Conservation (phyloP, 345 rosid species). For the Barbarea vulgaris region DNA sequence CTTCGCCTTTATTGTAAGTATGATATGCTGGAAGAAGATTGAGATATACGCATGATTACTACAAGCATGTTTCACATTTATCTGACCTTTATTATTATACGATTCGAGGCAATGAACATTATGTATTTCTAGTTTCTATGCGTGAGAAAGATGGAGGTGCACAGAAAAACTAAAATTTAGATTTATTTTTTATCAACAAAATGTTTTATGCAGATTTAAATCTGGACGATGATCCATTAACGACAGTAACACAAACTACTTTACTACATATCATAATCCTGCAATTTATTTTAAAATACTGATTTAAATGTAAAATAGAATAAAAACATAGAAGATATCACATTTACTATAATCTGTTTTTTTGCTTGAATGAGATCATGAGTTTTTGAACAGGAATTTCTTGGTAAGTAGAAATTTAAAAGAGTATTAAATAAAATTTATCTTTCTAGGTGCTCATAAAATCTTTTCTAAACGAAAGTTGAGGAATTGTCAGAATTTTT, state of each 20-base stretch:
- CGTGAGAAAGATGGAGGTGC: no score
- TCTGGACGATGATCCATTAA: not conserved
- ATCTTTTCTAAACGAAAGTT: not conserved
- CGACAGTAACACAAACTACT: not conserved
- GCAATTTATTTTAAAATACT: not conserved
- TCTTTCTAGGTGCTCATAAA: not conserved
- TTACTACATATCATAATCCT: no score
- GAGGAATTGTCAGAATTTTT: not conserved
- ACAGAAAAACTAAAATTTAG: no score
- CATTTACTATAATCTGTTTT: not conserved
- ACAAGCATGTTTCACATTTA: no score
- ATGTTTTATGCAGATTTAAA: no score
- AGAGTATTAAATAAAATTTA: not conserved
- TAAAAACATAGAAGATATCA: no score
- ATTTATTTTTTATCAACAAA: no score
- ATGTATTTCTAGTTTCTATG: no score
- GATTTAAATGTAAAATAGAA: not conserved
- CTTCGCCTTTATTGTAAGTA: not conserved
- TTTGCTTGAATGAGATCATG: no score
- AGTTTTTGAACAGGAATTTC: no score
- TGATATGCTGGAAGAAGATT: conserved; percentile 2
- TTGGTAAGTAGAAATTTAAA: not conserved
- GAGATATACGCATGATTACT: not conserved
- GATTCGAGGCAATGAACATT: no score
- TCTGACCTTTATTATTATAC: no score